phyloP scores from a whole-genome alignment of 805 yeast species.

The Suhomyces sp. region DNA sequence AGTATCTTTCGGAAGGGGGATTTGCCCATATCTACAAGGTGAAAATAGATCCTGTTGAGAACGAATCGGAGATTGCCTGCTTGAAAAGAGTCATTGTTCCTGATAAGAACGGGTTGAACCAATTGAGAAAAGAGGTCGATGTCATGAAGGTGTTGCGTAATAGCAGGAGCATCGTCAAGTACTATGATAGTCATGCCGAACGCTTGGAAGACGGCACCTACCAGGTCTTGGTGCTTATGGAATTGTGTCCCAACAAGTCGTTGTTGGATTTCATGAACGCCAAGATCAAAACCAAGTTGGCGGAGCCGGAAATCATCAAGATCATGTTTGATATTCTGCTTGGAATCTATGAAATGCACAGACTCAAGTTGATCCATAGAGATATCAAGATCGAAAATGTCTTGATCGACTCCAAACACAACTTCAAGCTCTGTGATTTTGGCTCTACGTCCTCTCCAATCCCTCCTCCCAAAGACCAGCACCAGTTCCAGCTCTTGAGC shows the following conservation, averaged over 20 bases:
- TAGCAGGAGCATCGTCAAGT: conserved; percentile 59
- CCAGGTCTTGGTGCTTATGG: conserved; percentile 92
- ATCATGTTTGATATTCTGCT: conserved; percentile 79
- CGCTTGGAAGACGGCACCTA: conserved; percentile 52
- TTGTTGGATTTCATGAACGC: conserved; percentile 89
- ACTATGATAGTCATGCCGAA: conserved; percentile 76
- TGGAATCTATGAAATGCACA: conserved; percentile 86
- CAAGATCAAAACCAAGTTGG: conserved; percentile 71
- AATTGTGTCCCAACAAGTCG: conserved; percentile 82
- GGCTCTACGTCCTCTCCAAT: conserved; percentile 77
- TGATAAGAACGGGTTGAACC: conserved; percentile 63
- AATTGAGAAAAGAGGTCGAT: conserved; percentile 70
- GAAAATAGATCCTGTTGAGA: conserved; percentile 46
- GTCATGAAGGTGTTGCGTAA: conserved; percentile 66
- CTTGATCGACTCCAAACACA: conserved; percentile 63
- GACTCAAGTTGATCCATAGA: conserved; percentile 74
- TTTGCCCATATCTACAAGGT: conserved; percentile 79
- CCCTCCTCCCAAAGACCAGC: conserved; percentile 70
- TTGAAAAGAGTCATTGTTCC: conserved; percentile 72
- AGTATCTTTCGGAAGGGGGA: conserved; percentile 55
- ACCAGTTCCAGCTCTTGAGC: conserved; percentile 70
- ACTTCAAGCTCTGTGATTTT: conserved; percentile 87
- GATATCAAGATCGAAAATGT: conserved; percentile 96
- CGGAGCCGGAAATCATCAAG: conserved; percentile 71
- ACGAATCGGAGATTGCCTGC: conserved; percentile 54